phyloP scores from a whole-genome alignment of 2,329 filamentous ascomycete genomes.

The Alternaria atra region DNA sequence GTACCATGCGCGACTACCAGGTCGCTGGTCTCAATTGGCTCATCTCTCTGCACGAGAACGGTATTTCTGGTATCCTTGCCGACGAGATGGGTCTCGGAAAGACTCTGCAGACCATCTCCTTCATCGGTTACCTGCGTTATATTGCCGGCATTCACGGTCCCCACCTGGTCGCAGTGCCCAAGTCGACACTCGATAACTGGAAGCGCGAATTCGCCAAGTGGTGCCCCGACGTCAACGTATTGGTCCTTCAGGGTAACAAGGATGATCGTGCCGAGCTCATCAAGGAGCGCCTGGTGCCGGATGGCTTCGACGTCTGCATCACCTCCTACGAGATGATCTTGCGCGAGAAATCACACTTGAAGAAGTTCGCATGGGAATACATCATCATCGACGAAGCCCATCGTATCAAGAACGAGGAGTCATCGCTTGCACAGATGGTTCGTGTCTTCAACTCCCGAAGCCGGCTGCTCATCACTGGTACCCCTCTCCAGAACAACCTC shows the following conservation, averaged over 20 bases:
- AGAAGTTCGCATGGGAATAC: conserved; percentile 99
- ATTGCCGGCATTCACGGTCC: conserved; percentile 89
- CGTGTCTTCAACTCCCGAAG: conserved; percentile 96
- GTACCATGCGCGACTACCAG: conserved; percentile 96
- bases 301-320: conserved; percentile 97
- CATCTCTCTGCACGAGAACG: conserved; percentile 96
- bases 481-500: conserved; percentile 95
- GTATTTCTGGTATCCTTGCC: conserved; percentile 96
- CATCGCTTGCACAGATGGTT: conserved; percentile 94
- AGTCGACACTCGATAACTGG: conserved; percentile 99
- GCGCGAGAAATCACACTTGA: conserved; percentile 90
- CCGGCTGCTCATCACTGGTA: conserved; percentile 93
- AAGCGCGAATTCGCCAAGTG: conserved; percentile 91
- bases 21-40: conserved; percentile 96
- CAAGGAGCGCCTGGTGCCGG: conserved; percentile 87
- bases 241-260: conserved; percentile 94
- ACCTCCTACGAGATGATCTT: conserved; percentile 99
- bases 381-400: conserved; percentile 99
- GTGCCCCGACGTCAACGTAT: conserved; percentile 94
- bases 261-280: conserved; percentile 90
- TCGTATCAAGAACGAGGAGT: conserved; percentile 99
- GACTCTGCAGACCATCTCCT: conserved; percentile 96
- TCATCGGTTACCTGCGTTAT: conserved; percentile 92
- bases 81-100: conserved; percentile 99
- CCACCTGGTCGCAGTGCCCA: conserved; percentile 90